phyloP scores from a whole-genome alignment of 2,329 filamentous ascomycete genomes.

The Passalora sequoiae region DNA sequence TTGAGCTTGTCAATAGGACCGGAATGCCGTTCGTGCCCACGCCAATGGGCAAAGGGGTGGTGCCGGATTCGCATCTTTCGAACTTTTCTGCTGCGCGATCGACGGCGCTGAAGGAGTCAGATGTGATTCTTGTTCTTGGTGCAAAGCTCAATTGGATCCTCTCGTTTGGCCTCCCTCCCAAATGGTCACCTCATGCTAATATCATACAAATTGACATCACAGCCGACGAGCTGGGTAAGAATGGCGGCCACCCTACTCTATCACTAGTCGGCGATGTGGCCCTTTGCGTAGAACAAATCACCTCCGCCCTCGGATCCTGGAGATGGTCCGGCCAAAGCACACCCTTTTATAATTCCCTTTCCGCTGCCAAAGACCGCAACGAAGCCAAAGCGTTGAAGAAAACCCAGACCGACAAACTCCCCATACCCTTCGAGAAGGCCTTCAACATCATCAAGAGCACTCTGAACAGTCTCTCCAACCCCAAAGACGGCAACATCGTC shows the following conservation, averaged over 20 bases:
- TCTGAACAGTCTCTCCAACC: conserved; percentile 44
- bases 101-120: conserved; percentile 49
- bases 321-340: conserved; percentile 37
- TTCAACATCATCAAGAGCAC: conserved; percentile 51
- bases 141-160: conserved; percentile 56
- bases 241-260: conserved; percentile 45
- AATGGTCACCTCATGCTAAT: conserved; percentile 48
- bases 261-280: conserved; percentile 50
- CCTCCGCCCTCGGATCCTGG: conserved; percentile 41
- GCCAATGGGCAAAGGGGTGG: conserved; percentile 56
- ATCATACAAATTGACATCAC: conserved; percentile 54
- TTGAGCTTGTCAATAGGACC: conserved; percentile 26
- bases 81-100: conserved; percentile 53
- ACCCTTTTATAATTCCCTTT: conserved; percentile 34
- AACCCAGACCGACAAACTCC: conserved; percentile 38
- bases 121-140: conserved; percentile 52
- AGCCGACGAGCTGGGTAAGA: conserved; percentile 51
- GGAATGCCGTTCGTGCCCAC: conserved; percentile 53
- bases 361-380: conserved; percentile 42
- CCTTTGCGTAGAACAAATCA: conserved; percentile 46
- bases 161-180: conserved; percentile 52
- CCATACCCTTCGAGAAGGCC: conserved; percentile 48
- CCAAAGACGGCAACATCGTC: conserved; percentile 45
- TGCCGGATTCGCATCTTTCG: conserved; percentile 50
- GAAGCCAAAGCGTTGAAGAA: conserved; percentile 42